phyloP scores from a whole-genome alignment of 805 yeast species.

The Priceomyces carsonii region DNA sequence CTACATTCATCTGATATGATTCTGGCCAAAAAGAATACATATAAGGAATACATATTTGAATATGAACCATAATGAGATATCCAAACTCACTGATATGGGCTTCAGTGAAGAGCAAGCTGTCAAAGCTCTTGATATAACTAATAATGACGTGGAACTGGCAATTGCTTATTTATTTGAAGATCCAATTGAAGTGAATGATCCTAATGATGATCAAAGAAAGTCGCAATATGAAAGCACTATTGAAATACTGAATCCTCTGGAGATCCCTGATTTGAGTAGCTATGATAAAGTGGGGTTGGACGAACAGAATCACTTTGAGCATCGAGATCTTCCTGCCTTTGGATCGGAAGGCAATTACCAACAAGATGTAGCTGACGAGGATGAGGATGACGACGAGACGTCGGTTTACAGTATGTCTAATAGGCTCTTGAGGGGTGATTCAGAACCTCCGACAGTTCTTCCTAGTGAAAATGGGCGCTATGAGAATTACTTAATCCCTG shows the following conservation, averaged over 20 bases:
- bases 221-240: slow-evolving; percentile 22
- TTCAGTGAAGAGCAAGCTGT: slow-evolving; percentile 36
- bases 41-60: too few relatives aligned
- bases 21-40: too few relatives aligned
- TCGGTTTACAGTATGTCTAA: slow-evolving; percentile 5
- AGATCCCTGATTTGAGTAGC: slow-evolving; percentile 28
- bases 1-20: too few relatives aligned
- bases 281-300: slow-evolving; percentile 2
- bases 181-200: slow-evolving; percentile 18
- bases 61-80: slow-evolving; percentile 16
- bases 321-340: too few relatives aligned
- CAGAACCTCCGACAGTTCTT: slow-evolving; percentile 20
- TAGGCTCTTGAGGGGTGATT: background rate
- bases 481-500: slow-evolving; percentile 29
- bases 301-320: background rate
- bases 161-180: slow-evolving; percentile 37
- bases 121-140: slow-evolving; percentile 33
- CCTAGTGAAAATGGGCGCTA: slow-evolving; percentile 12
- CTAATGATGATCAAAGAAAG: slow-evolving; percentile 6
- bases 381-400: background rate
- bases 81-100: slow-evolving; percentile 39
- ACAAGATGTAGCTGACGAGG: background rate
- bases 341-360: too few relatives aligned
- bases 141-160: slow-evolving; percentile 27
- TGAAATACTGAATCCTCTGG: slow-evolving; percentile 27